Evolutionary conservation across 2,329 filamentous ascomycete genomes (phyloP), one percentile per base, ranked within the genome.

Genomic region (Helminthosporium solani): DNA sequence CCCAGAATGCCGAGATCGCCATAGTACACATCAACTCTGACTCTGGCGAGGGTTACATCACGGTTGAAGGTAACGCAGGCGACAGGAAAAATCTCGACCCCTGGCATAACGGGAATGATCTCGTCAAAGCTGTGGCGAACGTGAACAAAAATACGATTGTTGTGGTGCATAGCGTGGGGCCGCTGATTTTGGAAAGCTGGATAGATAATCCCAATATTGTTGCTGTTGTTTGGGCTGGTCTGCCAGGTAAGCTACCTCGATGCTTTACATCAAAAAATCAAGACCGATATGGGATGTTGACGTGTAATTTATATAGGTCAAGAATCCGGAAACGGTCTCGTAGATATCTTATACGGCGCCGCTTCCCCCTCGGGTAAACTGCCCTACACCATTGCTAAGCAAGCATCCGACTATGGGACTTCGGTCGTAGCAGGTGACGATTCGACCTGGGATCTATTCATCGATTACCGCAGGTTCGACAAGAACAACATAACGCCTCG

Each of bases 321-420:
- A 38, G 73, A 78, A 52, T 72, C 68, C 21, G 75, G 75, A 23
- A 75, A 75, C 31, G 67, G 70, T 1, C 63, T 78, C 11, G 71
- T 66, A 3, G 75, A 77, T 27, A 64, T 78, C 9, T 56, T 78
- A 1, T 77, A 74, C 49, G 75, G 75, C 2, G 57, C 60, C n/a
- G 53, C 63, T 3, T 68, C 67, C 5, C 75, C 75, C 1, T 72
- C 64, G 0, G 84, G 83, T 2, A 80, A 81, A 46, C 71, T 87
- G 0, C 81, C 83, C 58, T 86, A 69, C 40, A 70, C 67, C 9
- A 70, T 71, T 40, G 67, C 66, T 3, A 70, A 69, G 53, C 45
- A 56, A 15, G 46, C 56, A 3, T 49, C 27, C 1, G 68, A 71
- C 47, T 70, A 70, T 36, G 65, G 64, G 15, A 60, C 64, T 1